A percentile compares a stretch with the other conserved stretches of the same genome.
Conservation (phyloP, 352 stramenopile species). For the Halophytophthora batemanensis region DNA sequence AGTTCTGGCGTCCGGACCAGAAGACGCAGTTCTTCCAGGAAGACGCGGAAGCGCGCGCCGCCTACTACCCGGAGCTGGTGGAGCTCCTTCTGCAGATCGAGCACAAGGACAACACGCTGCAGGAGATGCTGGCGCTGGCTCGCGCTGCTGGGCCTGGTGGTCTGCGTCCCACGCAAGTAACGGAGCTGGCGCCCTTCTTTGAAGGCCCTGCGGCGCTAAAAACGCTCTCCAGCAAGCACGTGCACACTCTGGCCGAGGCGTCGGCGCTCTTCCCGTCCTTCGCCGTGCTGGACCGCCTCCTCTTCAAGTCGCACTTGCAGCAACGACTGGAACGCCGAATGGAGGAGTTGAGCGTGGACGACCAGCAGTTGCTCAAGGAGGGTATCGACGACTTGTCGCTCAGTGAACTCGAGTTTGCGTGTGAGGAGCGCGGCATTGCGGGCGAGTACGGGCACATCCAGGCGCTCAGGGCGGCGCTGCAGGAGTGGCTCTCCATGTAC, state of each 20-base stretch:
- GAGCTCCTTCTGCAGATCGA: conserved; percentile 63
- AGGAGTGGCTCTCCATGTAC: conserved; percentile 82
- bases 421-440: conserved; percentile 70
- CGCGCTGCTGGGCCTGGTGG: conserved; percentile 12
- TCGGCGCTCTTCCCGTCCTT: conserved; percentile 62
- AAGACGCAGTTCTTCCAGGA: conserved; percentile 81
- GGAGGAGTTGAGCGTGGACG: conserved; percentile 67
- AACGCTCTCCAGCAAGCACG: conserved; percentile 42
- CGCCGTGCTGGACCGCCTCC: conserved; percentile 43
- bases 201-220: conserved; percentile 44
- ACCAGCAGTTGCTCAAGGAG: conserved; percentile 66
- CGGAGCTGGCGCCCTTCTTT: conserved; percentile 69
- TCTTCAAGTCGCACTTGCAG: conserved; percentile 36
- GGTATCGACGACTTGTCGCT: conserved; percentile 68
- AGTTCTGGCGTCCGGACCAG: conserved; percentile 83
- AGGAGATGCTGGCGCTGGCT: conserved; percentile 40
- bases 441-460: conserved; percentile 67
- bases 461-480: conserved; percentile 40
- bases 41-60: conserved; percentile 46
- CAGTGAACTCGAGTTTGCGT: conserved; percentile 85
- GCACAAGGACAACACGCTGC: conserved; percentile 46
- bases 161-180: conserved; percentile 50
- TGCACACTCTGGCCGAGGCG: conserved; percentile 48
- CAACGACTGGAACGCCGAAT: conserved; percentile 52
- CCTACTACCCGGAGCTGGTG: conserved; percentile 59